phyloP scores from a whole-genome alignment of 495 filamentous ascomycete genomes.

The Xylona heveae region DNA sequence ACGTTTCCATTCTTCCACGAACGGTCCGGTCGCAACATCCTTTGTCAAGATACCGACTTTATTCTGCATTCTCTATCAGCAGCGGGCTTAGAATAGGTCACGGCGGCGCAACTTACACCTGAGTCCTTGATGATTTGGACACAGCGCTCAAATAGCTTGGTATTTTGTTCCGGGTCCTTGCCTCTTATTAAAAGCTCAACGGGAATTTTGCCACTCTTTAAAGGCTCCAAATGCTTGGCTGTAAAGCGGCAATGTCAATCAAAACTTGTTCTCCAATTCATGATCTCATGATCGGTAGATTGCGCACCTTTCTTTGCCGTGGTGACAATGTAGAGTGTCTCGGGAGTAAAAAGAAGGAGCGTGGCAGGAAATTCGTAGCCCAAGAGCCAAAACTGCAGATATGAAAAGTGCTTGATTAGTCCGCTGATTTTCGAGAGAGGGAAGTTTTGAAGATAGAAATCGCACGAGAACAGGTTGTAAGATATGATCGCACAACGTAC shows the following conservation, averaged over 20 bases:
- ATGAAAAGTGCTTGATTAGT: constrained; percentile 6
- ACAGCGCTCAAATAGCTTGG: constrained; percentile 66
- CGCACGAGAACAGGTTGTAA: background rate
- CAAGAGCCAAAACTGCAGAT: constrained; percentile 76
- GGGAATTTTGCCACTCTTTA: constrained; percentile 80
- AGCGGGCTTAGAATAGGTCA: constrained; percentile 10
- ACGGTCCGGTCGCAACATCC: constrained; percentile 65
- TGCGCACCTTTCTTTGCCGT: constrained; percentile 83
- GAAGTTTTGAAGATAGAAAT: constrained; percentile 5
- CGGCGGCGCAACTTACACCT: constrained; percentile 35
- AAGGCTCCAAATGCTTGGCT: constrained; percentile 84
- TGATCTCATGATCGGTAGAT: background rate
- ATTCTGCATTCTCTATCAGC: constrained; percentile 29
- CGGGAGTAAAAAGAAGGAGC: constrained; percentile 73
- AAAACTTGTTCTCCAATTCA: background rate
- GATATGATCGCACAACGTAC: constrained; percentile 28
- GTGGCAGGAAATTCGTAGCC: constrained; percentile 98
- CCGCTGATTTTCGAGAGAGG: constrained; percentile 7
- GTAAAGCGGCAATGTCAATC: constrained; percentile 10
- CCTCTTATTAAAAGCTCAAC: constrained; percentile 75
- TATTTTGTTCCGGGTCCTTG: constrained; percentile 77
- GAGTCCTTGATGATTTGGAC: constrained; percentile 66
- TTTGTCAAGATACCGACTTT: constrained; percentile 76
- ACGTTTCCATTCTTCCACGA: constrained; percentile 91
- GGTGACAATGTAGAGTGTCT: constrained; percentile 74